These are phyloP conservation scores for Solanum peruvianum DNA, from an alignment of 257 asterid genomes.

Conservation along the genomic window DNA sequence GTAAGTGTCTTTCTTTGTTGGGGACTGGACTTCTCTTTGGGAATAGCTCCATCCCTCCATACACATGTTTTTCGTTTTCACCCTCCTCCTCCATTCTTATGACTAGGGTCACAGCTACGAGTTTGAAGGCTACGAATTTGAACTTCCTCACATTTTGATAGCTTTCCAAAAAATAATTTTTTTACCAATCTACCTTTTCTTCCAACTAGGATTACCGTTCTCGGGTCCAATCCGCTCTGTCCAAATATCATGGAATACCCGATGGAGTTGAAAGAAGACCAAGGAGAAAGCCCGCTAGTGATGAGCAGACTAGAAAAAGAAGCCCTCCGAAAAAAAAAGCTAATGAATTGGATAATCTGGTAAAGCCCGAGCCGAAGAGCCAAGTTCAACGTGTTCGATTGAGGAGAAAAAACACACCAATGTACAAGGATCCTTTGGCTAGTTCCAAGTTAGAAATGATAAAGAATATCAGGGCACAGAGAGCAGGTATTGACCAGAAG, in stretches of 20 bases:
- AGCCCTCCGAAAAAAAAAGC: slow-evolving; percentile 19
- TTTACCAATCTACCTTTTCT: neutral
- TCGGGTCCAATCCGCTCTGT: slow-evolving; percentile 61
- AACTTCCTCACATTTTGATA: neutral
- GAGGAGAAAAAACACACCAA: slow-evolving; percentile 36
- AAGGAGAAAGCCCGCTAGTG: slow-evolving; percentile 36
- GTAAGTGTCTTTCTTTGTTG: slow-evolving; percentile 28
- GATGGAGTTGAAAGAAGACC: slow-evolving; percentile 51
- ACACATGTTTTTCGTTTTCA: neutral
- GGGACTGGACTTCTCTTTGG: neutral
- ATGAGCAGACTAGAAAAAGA: slow-evolving; percentile 31
- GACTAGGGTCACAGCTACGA: neutral
- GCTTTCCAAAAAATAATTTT: neutral
- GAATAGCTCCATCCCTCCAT: neutral
- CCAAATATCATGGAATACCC: slow-evolving; percentile 52
- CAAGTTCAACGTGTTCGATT: slow-evolving; percentile 21
- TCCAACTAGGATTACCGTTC: slow-evolving; percentile 45
- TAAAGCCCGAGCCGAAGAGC: slow-evolving; percentile 17
- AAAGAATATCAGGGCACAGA: slow-evolving; percentile 57
- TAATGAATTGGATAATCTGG: slow-evolving; percentile 15
- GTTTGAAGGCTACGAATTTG: neutral
- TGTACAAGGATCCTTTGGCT: slow-evolving; percentile 70
- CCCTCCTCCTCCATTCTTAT: neutral
- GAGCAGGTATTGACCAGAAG: slow-evolving; percentile 41
- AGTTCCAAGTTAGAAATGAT: slow-evolving; percentile 74